Evolutionary conservation across 2,329 filamentous ascomycete genomes (phyloP), one percentile per base, ranked within the genome.

Genomic region (Epichloe gansuensis): DNA sequence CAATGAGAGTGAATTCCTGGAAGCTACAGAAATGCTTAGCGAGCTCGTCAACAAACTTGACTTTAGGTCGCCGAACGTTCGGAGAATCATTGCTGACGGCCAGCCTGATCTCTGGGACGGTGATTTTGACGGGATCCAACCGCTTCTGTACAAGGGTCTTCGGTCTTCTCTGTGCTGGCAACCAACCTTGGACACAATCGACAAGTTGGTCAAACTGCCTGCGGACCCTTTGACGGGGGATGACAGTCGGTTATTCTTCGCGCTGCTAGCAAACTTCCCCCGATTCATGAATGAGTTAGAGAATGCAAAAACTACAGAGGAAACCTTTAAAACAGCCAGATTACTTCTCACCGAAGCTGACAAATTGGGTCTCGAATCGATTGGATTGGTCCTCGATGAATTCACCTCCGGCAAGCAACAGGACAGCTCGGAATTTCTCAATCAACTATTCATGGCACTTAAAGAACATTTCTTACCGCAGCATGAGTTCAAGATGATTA

Each of bases 1-100:
- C 62, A 95, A 97, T 57, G 94, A 98, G 68, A 80, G 85, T 23
- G 93, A 98, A 63, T 98, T 95, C 56, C 78, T 93, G 55, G 93
- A 96, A 64, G 89, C 87, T 23, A 74, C 96, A 12, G 84, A 87
- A 50, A 96, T 98, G 87, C 76, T 98, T 9, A 87, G 95, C 53
- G 86, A 87, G 61, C 82, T 95, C 38, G 70, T 98, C 23, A 79
- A 82, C 58, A 95, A 93, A 64, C 73, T 97, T 23, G 87, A 98
- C 64, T 77, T 98, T 44, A 77, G 78, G 45, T 81, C 86, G 55
- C 75, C 82, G 0, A 76, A 71, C 38, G 80, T 94, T 3, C 76
- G 91, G 40, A 74, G 78, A 23, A 71, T 85, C 45, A 75, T 98
- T 35, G 74, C 84, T 52, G 87, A 94, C 25, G 87, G 83, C 15